Base-by-base conservation (phyloP, 1,284 basidiomycete species). In the Microbotryum violaceum region DNA sequence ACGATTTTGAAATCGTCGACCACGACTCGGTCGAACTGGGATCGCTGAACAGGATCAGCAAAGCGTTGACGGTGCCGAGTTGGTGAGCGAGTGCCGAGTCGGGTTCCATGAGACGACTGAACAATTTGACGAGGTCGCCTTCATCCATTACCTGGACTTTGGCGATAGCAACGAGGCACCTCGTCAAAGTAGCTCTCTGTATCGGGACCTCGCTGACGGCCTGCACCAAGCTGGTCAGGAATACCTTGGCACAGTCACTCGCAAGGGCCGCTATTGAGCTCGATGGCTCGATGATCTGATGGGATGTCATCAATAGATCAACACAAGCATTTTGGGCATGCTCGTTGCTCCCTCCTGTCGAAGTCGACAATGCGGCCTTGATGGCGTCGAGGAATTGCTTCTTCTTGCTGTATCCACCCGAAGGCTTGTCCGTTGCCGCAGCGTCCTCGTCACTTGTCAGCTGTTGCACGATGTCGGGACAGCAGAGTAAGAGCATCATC, bases 401-500 rank as follows among this genome's bases (percentile, higher is more conserved):
- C 31, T 27, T 10, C 56, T 42, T 42, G 37, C 37, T 42, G 37
- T 42, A 42, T 16, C 10, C 37, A 2, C 37, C 37, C 37, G 37
- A 12, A 42, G 12, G 37, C 37, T 42, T 42, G 37, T 42, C 16
- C 37, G 37, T 42, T 42, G 12, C 37, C 12, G 16, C 37, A 18
- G 37, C 37, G 27, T 53, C 53, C 21, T 55, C 54, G 2, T 47
- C 29, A 16, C n/a, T 27, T 6, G 47, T 49, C 29, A 60, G 27
- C 42, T 60, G 54, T 7, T 23, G 37, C 4, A 60, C 0, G 81
- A 82, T 0, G 82, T 83, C 71, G 78, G 79, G 27, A 6, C 79
- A 79, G 4, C 81, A 82, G 60, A 75, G 82, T 57, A 75, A 82
- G 49, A 83, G 83, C 65, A 82, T 80, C 0, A 81, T 82, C 18